These are phyloP conservation scores for Metschnikowia dekortorum DNA, from an alignment of 805 yeast species.

Conservation along the genomic window DNA sequence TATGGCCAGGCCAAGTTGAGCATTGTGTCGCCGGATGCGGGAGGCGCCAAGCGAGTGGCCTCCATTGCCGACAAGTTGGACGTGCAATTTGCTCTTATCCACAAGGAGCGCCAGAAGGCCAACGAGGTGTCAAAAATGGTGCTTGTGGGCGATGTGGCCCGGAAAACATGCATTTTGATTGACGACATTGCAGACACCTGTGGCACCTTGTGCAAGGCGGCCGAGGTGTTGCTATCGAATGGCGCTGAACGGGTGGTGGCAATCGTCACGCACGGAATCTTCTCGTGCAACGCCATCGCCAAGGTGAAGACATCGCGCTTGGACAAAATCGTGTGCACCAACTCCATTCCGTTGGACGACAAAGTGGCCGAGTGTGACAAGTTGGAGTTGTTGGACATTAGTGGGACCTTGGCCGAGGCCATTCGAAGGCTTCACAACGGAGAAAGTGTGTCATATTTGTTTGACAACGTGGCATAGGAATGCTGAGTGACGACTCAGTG, in stretches of 20 bases:
- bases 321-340: slow-evolving; percentile 79
- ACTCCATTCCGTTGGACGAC: slow-evolving; percentile 81
- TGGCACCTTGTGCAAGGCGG: slow-evolving; percentile 93
- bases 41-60: slow-evolving; percentile 98
- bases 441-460: slow-evolving; percentile 85
- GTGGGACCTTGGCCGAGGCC: slow-evolving; percentile 88
- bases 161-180: slow-evolving; percentile 77
- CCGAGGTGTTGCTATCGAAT: slow-evolving; percentile 74
- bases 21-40: slow-evolving; percentile 96
- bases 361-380: slow-evolving; percentile 57
- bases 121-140: slow-evolving; percentile 96
- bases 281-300: slow-evolving; percentile 77
- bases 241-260: slow-evolving; percentile 87
- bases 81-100: slow-evolving; percentile 90
- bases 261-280: slow-evolving; percentile 92
- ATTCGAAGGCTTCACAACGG: slow-evolving; percentile 94
- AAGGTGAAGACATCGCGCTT: slow-evolving; percentile 66
- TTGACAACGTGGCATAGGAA: slow-evolving; percentile 49
- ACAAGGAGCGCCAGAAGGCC: slow-evolving; percentile 92
- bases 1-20: slow-evolving; percentile 51
- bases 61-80: slow-evolving; percentile 89
- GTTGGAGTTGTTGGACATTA: slow-evolving; percentile 77
- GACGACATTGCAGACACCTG: slow-evolving; percentile 99
- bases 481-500: too few relatives aligned
- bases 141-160: slow-evolving; percentile 87